Evolutionary conservation across 768 basidiomycete genomes (phyloP), one percentile per base, ranked within the genome.

Genomic region (Leccinum longicurvipes): DNA sequence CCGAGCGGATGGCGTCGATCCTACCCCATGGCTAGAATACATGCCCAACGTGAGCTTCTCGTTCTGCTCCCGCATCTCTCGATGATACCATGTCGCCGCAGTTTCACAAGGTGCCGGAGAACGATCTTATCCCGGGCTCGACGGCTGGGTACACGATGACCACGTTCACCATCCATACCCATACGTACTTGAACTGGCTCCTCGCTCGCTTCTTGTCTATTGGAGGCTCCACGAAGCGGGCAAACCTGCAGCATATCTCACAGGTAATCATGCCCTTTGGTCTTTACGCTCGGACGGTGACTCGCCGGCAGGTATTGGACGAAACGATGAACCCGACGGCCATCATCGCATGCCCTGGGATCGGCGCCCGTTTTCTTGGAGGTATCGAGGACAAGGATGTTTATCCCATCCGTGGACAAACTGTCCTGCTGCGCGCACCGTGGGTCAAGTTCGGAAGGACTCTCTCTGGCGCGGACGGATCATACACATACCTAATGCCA

Each of bases 91-190:
- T 19, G 17, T 24, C 7, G 8, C 1, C 10, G 2, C 49, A 77
- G 74, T 75, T 74, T 45, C 64, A 68, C 59, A 62, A 65, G 17
- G 63, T 86, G 14, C 59, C 76, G 1, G 54, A 72, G 36, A 62
- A 76, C 4, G 71, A 80, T 3, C 73, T 86, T 2, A 65, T 75
- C 19, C 69, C 73, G 0, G 72, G 69, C 4, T 77, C 79, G 10
- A 62, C 70, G 29, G 74, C 71, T 8, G 91, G 87, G 1, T 76
- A 77, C 1, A 70, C 80, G 0, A 90, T 91, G 73, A 80, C 72
- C 4, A 89, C 89, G 0, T 57, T 93, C 25, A 82, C 84, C 1
- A 84, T 94, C 59, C 84, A 91, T 66, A 76, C 82, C 0, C 77
- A 83, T 0, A 64, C 71, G 4, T 91, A 90, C 64, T 70, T 89